Base-by-base conservation (phyloP, 805 yeast genomes). In the Scheffersomyces coipomensis region DNA sequence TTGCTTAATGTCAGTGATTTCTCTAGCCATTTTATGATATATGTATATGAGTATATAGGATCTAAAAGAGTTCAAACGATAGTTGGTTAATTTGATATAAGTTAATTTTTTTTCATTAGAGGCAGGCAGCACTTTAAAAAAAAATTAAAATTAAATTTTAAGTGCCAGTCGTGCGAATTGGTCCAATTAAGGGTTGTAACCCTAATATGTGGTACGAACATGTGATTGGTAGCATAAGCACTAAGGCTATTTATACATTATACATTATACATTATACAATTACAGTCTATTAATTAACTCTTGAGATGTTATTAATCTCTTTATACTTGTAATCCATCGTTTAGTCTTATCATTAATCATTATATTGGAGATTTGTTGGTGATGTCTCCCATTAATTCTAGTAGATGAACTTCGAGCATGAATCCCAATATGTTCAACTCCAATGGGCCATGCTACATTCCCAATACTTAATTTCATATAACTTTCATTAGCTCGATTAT, bases 1-100 rank as follows among this genome's bases (percentile, higher is more conserved):
- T 78, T 87, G 86, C 78, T 93, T 93, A 79, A 93, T 89, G 75
- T 90, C 97, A 68, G 88, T 87, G 70, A 93, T 85, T 82, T 91
- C 95, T 66, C 67, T 42, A 35, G 48, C 48, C 48, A 45, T 45
- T 19, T 16, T 36, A 33, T 37, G n/a, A 19, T 27, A 23, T 24
- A 23, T 27, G 10, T 16, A 25, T 27, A 11, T 29, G 25, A 12
- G 27, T 29, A 29, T 23, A 22, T 30, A 24, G 10, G 35, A 23
- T 9, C 11, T 33, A 15, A 18, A 29, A 29, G 32, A 10, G 32
- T 7, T 16, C 10, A 29, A 17, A 17, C 9, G 32, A n/a, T n/a
- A n/a, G n/a, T n/a, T n/a, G n/a, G n/a, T n/a, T n/a, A n/a, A n/a
- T n/a, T n/a, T n/a, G n/a, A n/a, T n/a, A n/a, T n/a, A n/a, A n/a